phyloP scores from a whole-genome alignment of 1,139 yeast species.

The Debaryomyces singareniensis region DNA sequence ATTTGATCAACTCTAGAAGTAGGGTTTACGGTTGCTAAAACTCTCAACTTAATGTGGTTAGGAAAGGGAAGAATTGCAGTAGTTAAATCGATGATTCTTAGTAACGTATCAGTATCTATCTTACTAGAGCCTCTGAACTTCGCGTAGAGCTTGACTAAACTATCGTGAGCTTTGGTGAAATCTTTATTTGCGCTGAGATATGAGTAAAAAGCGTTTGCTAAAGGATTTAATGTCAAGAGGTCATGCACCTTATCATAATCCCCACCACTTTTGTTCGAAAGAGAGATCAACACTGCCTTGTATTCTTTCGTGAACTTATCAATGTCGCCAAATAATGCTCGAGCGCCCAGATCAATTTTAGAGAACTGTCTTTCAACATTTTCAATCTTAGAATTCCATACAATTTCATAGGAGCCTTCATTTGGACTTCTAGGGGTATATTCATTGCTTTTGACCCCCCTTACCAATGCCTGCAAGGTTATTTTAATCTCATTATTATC shows the following conservation, averaged over 20 bases:
- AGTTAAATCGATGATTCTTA: conserved; percentile 47
- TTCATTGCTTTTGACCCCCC: conserved; percentile 26
- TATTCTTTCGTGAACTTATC: conserved; percentile 40
- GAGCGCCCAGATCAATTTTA: conserved; percentile 17
- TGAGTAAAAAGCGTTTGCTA: conserved; percentile 53
- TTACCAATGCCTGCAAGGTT: conserved; percentile 48
- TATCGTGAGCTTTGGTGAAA: conserved; percentile 33
- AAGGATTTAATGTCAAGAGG: conserved; percentile 50
- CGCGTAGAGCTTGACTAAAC: conserved; percentile 28
- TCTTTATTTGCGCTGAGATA: conserved; percentile 47
- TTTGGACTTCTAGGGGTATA: conserved; percentile 15
- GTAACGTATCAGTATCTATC: conserved; percentile 23
- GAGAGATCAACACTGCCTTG: conserved; percentile 16
- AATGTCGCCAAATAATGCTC: conserved; percentile 30
- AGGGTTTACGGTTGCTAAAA: conserved; percentile 30
- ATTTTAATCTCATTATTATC: conserved; percentile 40
- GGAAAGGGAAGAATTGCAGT: conserved; percentile 59
- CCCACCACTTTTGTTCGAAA: conserved; percentile 4
- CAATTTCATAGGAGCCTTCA: conserved; percentile 25
- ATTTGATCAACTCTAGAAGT: conserved; percentile 29
- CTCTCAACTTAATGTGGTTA: conserved; percentile 35
- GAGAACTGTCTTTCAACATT: conserved; percentile 17
- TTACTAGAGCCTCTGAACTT: conserved; percentile 17
- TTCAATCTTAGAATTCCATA: conserved; percentile 15
- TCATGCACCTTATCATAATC: conserved; percentile 13